Base-by-base conservation (phyloP, 2,329 filamentous ascomycete genomes). In the Pseudogymnoascus sp. region DNA sequence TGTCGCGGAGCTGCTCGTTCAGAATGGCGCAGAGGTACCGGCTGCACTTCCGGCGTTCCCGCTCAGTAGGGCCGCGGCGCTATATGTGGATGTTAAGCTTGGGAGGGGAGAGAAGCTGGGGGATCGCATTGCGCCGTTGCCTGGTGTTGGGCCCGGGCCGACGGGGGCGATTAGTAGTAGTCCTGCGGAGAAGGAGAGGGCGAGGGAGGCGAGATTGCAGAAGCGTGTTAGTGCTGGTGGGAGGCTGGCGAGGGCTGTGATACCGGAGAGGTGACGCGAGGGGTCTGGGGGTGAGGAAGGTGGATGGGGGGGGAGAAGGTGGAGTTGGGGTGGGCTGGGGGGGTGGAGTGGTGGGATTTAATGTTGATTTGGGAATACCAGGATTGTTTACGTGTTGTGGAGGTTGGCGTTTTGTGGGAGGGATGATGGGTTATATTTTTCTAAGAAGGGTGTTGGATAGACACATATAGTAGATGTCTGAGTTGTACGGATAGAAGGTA, bases 1-100 rank as follows among this genome's bases (percentile, higher is more conserved):
- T 0, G 81, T 97, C 45, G 95, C 95, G 12, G 95, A 99, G 75
- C 78, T 99, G 65, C 82, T 99, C 12, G 80, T 96, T 12, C 96
- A 97, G 70, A 97, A 99, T 71, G 95, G 95, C 14, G 93, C 93
- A 3, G 89, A 96, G 66, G 88, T 97, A 36, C 93, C 95, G 0
- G 73, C 79, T 1, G 79, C 85, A 1, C 80, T 89, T 65, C 90
- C 93, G 0, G 88, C 91, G 0, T 93, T 97, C 68, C 91, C 92
- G 0, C 82, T 99, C 10, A 92, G 91, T 65, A 81, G 85, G 8
- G 88, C 87, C 57, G 93, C 95, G 2, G 87, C 90, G 71, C 76
- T 89, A 36, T 99, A 97, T 71, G 80, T 97, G 59, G 92, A 96
- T 68, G 86, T 92, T 76, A 96, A 87, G 74, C 79, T 82, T 65